phyloP scores from a whole-genome alignment of 768 basidiomycete species.

The Mycena amicta region DNA sequence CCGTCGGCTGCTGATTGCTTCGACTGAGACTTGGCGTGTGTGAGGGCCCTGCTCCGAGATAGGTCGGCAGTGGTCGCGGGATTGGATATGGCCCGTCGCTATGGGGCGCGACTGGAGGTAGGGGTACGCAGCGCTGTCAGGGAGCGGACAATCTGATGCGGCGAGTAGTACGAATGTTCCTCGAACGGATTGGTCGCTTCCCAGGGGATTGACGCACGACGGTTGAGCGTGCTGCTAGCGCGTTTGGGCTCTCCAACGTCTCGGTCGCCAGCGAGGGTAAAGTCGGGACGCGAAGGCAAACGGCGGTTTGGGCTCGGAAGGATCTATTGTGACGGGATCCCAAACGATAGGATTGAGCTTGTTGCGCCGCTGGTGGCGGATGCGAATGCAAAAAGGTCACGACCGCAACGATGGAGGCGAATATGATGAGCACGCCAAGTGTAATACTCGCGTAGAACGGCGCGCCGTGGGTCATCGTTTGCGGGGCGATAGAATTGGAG shows the following conservation, averaged over 20 bases:
- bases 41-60: constrained; percentile 34
- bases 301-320: constrained; percentile 28
- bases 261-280: constrained; percentile 40
- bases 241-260: constrained; percentile 46
- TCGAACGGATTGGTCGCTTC: constrained; percentile 19
- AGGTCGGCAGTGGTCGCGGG: constrained; percentile 31
- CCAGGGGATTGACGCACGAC: constrained; percentile 16
- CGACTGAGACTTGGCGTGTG: constrained; percentile 29
- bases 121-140: constrained; percentile 24
- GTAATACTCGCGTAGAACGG: constrained; percentile 54
- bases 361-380: constrained; percentile 38
- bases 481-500: neutral
- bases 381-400: constrained; percentile 52
- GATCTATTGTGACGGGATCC: constrained; percentile 25
- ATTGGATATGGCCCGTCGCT: constrained; percentile 25
- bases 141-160: constrained; percentile 26
- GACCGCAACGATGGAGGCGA: constrained; percentile 49
- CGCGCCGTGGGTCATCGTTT: constrained; percentile 29
- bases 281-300: constrained; percentile 28
- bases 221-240: constrained; percentile 29
- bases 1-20: constrained; percentile 14
- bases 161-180: too few species aligned
- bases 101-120: constrained; percentile 14
- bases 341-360: constrained; percentile 33
- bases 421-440: constrained; percentile 47